Evolutionary conservation across 169 alveolate species (phyloP).

Genomic region (Fabrea salina): DNA sequence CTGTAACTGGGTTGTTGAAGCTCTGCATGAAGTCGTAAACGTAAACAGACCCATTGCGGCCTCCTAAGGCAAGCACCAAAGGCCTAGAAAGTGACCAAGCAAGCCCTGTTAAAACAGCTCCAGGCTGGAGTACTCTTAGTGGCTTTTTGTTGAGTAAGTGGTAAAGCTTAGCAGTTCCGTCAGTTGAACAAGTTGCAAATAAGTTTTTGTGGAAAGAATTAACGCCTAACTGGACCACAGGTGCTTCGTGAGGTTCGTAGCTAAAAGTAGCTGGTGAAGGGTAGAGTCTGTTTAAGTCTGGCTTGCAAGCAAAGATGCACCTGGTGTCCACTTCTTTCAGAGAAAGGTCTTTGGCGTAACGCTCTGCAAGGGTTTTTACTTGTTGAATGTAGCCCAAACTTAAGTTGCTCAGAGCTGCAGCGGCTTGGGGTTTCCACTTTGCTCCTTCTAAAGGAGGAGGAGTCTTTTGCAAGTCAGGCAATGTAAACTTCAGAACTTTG

Average conservation of each 20-base stretch:
- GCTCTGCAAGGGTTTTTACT: conserved; percentile 43
- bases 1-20: not conserved
- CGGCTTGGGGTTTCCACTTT: conserved; percentile 52
- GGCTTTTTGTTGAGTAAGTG: conserved; percentile 32
- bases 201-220: conserved; percentile 46
- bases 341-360: conserved; percentile 45
- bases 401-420: conserved; percentile 25
- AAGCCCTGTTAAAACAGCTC: conserved; percentile 33
- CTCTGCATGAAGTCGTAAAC: conserved; percentile 41
- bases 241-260: conserved; percentile 54
- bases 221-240: conserved; percentile 31
- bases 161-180: conserved; percentile 40
- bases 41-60: conserved; percentile 43
- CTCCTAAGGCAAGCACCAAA: conserved; percentile 52
- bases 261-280: conserved; percentile 42
- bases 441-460: conserved; percentile 27
- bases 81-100: conserved; percentile 52
- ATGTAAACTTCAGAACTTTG: conserved; percentile 36
- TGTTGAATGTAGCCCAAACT: conserved; percentile 29
- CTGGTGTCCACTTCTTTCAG: conserved; percentile 48
- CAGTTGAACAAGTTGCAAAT: conserved; percentile 43
- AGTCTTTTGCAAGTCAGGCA: not conserved
- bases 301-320: conserved; percentile 46
- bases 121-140: conserved; percentile 43
- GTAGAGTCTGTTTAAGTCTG: conserved; percentile 40